These are phyloP conservation scores for Striga asiatica DNA, from an alignment of 257 asterid species.

Conservation along the genomic window DNA sequence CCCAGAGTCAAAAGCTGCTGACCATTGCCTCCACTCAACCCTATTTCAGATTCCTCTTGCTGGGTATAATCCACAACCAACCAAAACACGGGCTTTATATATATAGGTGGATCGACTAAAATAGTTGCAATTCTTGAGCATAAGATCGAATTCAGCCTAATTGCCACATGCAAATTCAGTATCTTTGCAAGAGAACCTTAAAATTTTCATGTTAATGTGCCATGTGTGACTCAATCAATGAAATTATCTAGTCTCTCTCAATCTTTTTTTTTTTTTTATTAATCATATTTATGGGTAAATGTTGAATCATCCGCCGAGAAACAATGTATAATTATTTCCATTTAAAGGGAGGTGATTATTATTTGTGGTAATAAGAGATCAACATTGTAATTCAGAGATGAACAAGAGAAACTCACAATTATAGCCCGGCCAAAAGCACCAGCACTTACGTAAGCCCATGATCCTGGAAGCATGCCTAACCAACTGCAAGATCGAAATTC, in stretches of 20 bases:
- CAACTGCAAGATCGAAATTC: constrained; percentile 44
- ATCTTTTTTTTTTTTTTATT: no score
- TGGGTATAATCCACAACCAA: constrained; percentile 17
- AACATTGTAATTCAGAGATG: background rate
- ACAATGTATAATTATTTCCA: no score
- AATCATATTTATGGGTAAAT: no score
- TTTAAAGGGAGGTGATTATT: background rate
- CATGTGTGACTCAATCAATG: background rate
- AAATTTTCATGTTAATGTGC: background rate
- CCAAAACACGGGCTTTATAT: background rate
- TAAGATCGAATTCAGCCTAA: background rate
- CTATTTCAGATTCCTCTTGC: constrained; percentile 79
- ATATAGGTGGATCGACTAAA: background rate
- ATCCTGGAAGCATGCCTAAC: constrained; percentile 97
- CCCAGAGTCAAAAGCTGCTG: constrained; percentile 82
- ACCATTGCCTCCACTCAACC: constrained; percentile 54
- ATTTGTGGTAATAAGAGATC: background rate
- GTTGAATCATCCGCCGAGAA: background rate
- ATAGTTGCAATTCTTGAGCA: background rate
- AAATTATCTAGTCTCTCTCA: background rate
- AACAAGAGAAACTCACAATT: constrained; percentile 45
- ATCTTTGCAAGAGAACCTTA: background rate
- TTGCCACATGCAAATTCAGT: background rate
- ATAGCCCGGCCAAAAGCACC: constrained; percentile 96
- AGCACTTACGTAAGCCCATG: constrained; percentile 98